A percentile compares a stretch with the other conserved stretches of the same genome.
Evolutionary conservation across 73 alveolate species (phyloP).

Genomic region (Loxodes magnus): DNA sequence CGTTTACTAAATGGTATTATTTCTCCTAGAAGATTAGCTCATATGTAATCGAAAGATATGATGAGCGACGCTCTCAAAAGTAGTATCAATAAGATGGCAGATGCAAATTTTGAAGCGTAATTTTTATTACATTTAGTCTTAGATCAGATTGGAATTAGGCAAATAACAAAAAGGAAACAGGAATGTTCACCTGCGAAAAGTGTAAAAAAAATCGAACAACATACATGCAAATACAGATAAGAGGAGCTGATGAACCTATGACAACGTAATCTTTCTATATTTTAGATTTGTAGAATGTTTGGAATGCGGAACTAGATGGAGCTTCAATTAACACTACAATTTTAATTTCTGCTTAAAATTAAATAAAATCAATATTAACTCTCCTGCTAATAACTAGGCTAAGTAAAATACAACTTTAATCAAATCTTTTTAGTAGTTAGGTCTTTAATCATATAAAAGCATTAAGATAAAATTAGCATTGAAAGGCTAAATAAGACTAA

Average conservation of each 20-base stretch:
- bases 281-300: slow-evolving; percentile 58
- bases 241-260: slow-evolving; percentile 95
- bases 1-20: slow-evolving; percentile 36
- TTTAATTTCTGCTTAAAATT: no score
- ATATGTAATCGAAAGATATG: slow-evolving; percentile 38
- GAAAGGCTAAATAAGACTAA: no score
- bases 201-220: slow-evolving; percentile 57
- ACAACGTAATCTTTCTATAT: slow-evolving; percentile 28
- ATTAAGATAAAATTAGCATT: no score
- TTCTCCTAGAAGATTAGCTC: slow-evolving; percentile 33
- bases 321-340: slow-evolving; percentile 23
- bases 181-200: slow-evolving; percentile 68
- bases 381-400: no score
- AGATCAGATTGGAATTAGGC: slow-evolving; percentile 14
- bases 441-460: no score
- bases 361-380: no score
- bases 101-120: slow-evolving; percentile 23
- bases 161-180: slow-evolving; percentile 21
- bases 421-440: no score
- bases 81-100: slow-evolving; percentile 24
- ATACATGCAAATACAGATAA: slow-evolving; percentile 59
- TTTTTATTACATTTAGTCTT: not conserved
- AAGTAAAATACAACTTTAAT: no score
- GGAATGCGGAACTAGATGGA: slow-evolving; percentile 66
- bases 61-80: slow-evolving; percentile 27